Conservation (phyloP, 2,329 filamentous ascomycete genomes). For the Trichoderma guizhouense region DNA sequence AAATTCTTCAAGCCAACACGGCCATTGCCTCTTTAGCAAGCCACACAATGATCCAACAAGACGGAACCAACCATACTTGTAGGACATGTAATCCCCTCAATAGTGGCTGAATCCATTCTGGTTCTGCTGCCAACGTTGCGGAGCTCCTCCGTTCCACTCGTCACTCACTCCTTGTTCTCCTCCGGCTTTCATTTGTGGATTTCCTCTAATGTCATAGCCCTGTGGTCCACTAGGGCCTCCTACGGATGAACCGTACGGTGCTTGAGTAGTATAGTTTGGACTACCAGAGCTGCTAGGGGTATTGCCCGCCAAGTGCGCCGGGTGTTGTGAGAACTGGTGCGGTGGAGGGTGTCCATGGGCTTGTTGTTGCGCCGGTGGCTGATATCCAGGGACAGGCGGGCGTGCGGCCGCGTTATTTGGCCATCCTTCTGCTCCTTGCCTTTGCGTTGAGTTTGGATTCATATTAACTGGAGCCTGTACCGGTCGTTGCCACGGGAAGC, state of each 20-base stretch:
- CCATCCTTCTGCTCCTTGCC: background rate
- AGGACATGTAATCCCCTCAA: background rate
- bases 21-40: background rate
- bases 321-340: background rate
- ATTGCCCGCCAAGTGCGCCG: background rate
- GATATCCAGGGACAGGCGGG: background rate
- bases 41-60: background rate
- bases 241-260: background rate
- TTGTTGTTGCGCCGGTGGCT: background rate
- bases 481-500: background rate
- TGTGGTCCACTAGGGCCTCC: background rate
- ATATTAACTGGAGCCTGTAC: background rate
- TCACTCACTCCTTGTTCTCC: background rate
- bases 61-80: background rate
- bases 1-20: background rate
- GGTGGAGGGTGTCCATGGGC: background rate
- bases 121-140: slow-evolving; percentile 2
- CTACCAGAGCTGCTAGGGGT: background rate
- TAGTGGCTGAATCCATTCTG: slow-evolving; percentile 6
- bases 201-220: background rate
- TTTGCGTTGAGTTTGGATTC: slow-evolving; percentile 4
- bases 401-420: background rate
- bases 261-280: background rate
- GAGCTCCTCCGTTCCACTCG: background rate
- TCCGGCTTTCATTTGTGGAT: background rate